Evolutionary conservation across 768 basidiomycete species (phyloP), one percentile per base, ranked within the genome.

Genomic region (Exidia glandulosa): DNA sequence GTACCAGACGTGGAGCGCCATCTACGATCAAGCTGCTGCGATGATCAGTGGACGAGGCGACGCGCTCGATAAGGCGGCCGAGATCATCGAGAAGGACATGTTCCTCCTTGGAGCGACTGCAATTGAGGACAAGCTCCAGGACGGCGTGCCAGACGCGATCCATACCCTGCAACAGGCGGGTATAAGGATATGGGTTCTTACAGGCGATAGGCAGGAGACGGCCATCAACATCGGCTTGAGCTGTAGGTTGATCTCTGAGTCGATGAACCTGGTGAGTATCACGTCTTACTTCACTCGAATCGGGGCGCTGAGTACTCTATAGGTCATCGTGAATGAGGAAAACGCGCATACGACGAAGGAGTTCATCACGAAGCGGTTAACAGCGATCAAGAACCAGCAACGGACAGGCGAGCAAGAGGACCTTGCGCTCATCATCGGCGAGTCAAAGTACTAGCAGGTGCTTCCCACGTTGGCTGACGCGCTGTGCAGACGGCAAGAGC

Each of bases 171-270:
- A 99, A 67, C 91, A 90, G 82, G 96, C 96, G 36, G 96, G 96
- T 2, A 96, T 65, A 14, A 63, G 88, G 86, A 86, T 99, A 19
- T 99, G 96, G 96, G 94, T 99, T 7, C 75, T 99, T 57, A 99
- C 96, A 2, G 96, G 96, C 1, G 96, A 99, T 72, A 78, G 96
- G 64, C 96, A 99, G 75, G 96, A 99, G 73, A 99, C 96, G 1
- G 96, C 96, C 16, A 97, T 99, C 73, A 99, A 99, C 67, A 98
- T 99, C 63, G 96, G 96, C 57, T 86, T 98, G 81, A 95, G 94
- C 1, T 98, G 96, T 75, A 82, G 93, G 63, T 73, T 99, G 66
- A 98, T 99, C 57, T 92, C 93, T 4, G 96, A 99, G 74, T 94
- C 91, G 9, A 99, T 98, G 96, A 97, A 97, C 70, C 66, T 99